These are phyloP conservation scores for Geotrichum restrictum DNA, from an alignment of 1,139 yeast genomes.

Conservation along the genomic window DNA sequence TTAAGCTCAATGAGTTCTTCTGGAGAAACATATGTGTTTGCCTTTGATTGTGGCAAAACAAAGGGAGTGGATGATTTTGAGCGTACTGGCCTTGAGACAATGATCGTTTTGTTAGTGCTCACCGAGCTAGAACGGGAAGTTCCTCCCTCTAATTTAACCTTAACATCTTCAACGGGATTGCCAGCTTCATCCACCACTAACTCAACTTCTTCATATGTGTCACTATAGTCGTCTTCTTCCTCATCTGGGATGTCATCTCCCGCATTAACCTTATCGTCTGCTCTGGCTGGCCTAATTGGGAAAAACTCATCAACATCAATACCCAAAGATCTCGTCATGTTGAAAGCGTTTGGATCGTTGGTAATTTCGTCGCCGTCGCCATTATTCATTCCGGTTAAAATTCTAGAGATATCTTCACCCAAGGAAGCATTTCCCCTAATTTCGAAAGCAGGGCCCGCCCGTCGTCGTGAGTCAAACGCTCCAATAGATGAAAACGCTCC, in stretches of 20 bases:
- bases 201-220: slow-evolving; percentile 9
- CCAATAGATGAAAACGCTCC: slow-evolving; percentile 38
- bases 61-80: slow-evolving; percentile 19
- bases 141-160: slow-evolving; percentile 7
- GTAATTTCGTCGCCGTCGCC: slow-evolving; percentile 9
- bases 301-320: slow-evolving; percentile 17
- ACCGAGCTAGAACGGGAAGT: background rate
- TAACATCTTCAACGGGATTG: background rate
- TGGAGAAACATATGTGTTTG: slow-evolving; percentile 24
- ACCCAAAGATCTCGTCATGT: slow-evolving; percentile 20
- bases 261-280: slow-evolving; percentile 3
- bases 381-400: background rate
- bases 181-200: slow-evolving; percentile 11
- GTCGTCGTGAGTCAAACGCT: slow-evolving; percentile 14
- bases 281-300: slow-evolving; percentile 20
- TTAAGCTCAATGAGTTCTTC: slow-evolving; percentile 30
- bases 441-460: slow-evolving; percentile 19
- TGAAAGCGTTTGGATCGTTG: slow-evolving; percentile 14
- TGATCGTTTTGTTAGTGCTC: background rate
- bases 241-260: slow-evolving; percentile 1
- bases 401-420: slow-evolving; percentile 9
- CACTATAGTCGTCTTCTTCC: slow-evolving; percentile 25
- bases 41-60: slow-evolving; percentile 12
- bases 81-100: background rate
- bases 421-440: slow-evolving; percentile 3